Percentiles rank a stretch among this genome's conserved stretches.
phyloP scores from a whole-genome alignment of 139 green algal species.

The Coelastrella sp. region DNA sequence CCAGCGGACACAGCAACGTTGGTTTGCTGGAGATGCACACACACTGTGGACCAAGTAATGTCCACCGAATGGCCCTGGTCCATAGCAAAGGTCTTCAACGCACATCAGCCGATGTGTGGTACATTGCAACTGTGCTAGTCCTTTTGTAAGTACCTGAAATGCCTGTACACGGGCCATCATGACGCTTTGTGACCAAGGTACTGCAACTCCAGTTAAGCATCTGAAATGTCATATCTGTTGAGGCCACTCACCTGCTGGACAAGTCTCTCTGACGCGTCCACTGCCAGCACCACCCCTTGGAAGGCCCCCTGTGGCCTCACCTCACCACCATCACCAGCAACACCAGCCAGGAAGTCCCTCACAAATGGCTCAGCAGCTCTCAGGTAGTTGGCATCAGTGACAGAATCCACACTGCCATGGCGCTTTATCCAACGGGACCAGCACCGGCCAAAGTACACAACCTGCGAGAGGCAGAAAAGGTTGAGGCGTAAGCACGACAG shows the following conservation, averaged over 20 bases:
- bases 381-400: constrained; percentile 54
- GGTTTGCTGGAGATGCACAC: too few relatives aligned
- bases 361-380: constrained; percentile 65
- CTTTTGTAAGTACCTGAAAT: too few relatives aligned
- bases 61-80: neutral
- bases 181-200: too few relatives aligned
- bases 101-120: neutral
- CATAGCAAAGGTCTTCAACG: neutral
- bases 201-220: too few relatives aligned
- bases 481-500: neutral
- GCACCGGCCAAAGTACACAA: constrained; percentile 59
- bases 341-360: constrained; percentile 51
- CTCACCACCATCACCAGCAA: neutral
- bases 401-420: constrained; percentile 21
- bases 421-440: constrained; percentile 55
- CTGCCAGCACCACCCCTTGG: constrained; percentile 49
- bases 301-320: constrained; percentile 5
- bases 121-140: too few relatives aligned
- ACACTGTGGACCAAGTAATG: neutral
- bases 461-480: neutral
- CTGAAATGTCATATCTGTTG: too few relatives aligned
- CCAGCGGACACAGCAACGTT: too few relatives aligned
- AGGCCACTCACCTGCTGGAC: neutral
- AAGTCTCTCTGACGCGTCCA: constrained; percentile 42
- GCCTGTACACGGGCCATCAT: too few relatives aligned